Base-by-base conservation (phyloP, 768 basidiomycete species). In the Strobilomyces confusus region DNA sequence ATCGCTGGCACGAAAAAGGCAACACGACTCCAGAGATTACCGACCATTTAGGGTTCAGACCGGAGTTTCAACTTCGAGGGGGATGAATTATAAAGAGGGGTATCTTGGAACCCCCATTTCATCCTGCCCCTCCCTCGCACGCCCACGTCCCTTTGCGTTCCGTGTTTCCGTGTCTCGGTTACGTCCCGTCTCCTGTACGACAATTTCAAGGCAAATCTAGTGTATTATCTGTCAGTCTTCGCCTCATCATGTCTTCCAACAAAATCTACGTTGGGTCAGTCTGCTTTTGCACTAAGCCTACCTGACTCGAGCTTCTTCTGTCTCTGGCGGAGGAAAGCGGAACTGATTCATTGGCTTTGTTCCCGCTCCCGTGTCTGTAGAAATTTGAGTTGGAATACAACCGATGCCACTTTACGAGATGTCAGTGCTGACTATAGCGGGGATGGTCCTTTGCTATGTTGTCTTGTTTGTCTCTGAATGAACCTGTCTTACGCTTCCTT, bases 241-340 rank as follows among this genome's bases (percentile, higher is more conserved):
- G 58, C 62, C 56, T 26, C 59, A 55, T 59, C 60, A 56, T 63
- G 76, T 87, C 88, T 84, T 81, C 86, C 67, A 93, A 92, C 67
- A 93, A 92, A 78, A 81, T 92, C 71, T 93, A 92, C 74, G 89
- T 93, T 81, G 90, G 89, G 90, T 93, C 82, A 86, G 90, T 92
- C 83, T 83, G 73, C 73, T 72, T 76, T 76, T 69, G 75, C 74
- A 72, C 66, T 76, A 66, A 75, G 68, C 69, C 73, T 66, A 64
- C 67, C 59, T 70, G 62, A 63, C 72, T 71, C n/a, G 70, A 67
- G 63, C 78, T 77, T 78, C 70, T 72, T 70, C 63, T 69, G 70
- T 73, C 71, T 69, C 64, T 71, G 67, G 62, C 66, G 67, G 65
- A 65, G 76, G 67, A 69, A 71, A 73, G 61, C 72, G 72, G 66